phyloP scores from a whole-genome alignment of 2,329 filamentous ascomycete genomes.

The Didymella pinodella region DNA sequence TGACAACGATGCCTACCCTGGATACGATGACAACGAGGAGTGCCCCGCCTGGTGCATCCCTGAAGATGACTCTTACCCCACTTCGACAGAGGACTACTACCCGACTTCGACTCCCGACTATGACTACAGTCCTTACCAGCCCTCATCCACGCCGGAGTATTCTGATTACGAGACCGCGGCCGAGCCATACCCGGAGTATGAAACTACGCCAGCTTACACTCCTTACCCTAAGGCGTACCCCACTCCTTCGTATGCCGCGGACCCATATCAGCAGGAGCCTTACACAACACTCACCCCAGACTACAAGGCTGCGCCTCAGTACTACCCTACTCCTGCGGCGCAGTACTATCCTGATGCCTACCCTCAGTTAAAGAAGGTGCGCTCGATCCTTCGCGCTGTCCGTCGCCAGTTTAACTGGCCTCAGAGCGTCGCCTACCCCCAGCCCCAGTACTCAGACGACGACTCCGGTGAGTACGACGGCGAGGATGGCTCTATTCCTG shows the following conservation, averaged over 20 bases:
- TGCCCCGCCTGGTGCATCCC: constrained; percentile 24
- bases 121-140: constrained; percentile 15
- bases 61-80: constrained; percentile 14
- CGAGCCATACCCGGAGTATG: not conserved
- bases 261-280: not conserved
- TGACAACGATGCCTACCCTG: constrained; percentile 1
- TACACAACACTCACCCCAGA: constrained; percentile 3
- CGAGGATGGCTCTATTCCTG: constrained; percentile 22
- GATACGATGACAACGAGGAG: constrained; percentile 14
- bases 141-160: constrained; percentile 6
- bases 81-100: not conserved
- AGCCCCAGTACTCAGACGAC: constrained; percentile 12
- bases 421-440: not conserved
- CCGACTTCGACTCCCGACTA: not conserved
- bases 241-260: not conserved
- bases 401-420: constrained; percentile 10
- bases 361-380: constrained; percentile 18
- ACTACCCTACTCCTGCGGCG: constrained; percentile 12
- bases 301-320: not conserved
- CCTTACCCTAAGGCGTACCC: not conserved
- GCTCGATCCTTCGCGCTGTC: constrained; percentile 14
- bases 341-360: constrained; percentile 11
- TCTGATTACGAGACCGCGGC: constrained; percentile 1
- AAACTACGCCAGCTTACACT: not conserved
- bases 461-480: constrained; percentile 15